Percentiles rank a stretch among this genome's conserved stretches.
Conservation (phyloP, 1,139 yeast genomes). For the Meyerozyma athensensis region DNA sequence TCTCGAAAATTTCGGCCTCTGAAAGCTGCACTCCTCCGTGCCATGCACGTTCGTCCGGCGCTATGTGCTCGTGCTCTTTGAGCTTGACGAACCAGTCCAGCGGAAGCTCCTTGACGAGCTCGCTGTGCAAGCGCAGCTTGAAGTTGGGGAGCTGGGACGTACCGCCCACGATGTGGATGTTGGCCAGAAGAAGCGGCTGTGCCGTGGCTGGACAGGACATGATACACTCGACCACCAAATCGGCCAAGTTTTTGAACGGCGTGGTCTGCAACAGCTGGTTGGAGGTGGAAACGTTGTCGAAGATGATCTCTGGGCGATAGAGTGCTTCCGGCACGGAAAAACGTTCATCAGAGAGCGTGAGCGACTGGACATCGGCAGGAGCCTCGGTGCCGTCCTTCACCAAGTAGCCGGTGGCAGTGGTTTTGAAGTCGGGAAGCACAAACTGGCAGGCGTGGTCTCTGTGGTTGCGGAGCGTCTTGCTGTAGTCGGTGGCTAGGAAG, state of each 20-base stretch:
- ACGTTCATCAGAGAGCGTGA: slow-evolving; percentile 74
- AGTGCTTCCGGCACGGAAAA: slow-evolving; percentile 83
- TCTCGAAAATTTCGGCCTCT: slow-evolving; percentile 45
- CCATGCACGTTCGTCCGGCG: slow-evolving; percentile 33
- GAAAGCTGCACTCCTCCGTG: slow-evolving; percentile 48
- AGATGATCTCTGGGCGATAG: slow-evolving; percentile 74
- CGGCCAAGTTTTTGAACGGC: slow-evolving; percentile 68
- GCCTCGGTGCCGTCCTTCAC: slow-evolving; percentile 28
- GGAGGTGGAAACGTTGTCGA: slow-evolving; percentile 31
- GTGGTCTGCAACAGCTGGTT: slow-evolving; percentile 39
- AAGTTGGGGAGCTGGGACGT: slow-evolving; percentile 69
- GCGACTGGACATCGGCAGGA: slow-evolving; percentile 52
- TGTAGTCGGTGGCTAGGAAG: slow-evolving; percentile 67
- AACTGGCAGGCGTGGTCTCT: slow-evolving; percentile 48
- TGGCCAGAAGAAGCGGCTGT: slow-evolving; percentile 74
- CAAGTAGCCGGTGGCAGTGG: slow-evolving; percentile 67
- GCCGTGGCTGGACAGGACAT: slow-evolving; percentile 68
- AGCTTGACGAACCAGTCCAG: slow-evolving; percentile 62
- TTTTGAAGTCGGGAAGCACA: slow-evolving; percentile 82
- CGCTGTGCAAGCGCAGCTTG: slow-evolving; percentile 52
- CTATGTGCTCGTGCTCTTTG: slow-evolving; percentile 14
- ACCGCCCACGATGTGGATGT: slow-evolving; percentile 82
- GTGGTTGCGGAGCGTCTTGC: slow-evolving; percentile 43
- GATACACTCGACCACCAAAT: slow-evolving; percentile 68
- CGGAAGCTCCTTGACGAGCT: slow-evolving; percentile 63